Base-by-base conservation (phyloP, 148 eudicot species). In the Rhododendron griersonianum region DNA sequence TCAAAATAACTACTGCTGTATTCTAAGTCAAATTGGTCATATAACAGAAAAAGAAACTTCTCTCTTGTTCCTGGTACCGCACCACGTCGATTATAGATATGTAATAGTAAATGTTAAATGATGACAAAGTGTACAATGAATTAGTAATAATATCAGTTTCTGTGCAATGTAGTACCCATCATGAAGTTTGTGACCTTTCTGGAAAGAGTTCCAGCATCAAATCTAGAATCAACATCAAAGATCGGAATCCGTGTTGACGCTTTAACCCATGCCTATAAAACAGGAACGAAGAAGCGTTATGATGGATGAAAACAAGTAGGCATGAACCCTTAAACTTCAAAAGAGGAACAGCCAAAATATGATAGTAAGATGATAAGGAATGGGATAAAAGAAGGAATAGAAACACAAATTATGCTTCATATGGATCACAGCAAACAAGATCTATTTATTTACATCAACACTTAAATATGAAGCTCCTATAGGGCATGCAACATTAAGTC, bases 231-330 rank as follows among this genome's bases (percentile, higher is more conserved):
- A 86, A 87, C 93, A 69, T 97, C 96, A 86, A 97, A 97, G 61
- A 97, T 92, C 3, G 99, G 98, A 88, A 95, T 91, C 98, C 98
- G 94, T 37, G 92, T 88, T 67, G 99, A 95, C 25, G 95, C 96
- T 91, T 95, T 95, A 79, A 94, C 98, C 96, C 99, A 92, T 89
- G 99, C 98, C 99, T 97, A 48, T 86, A 90, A 87, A 88, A 79
- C 50, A 89, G 79, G 75, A 78, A 80, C 13, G 41, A 25, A 28
- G 9, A 53, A 48, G 19, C 65, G 37, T 37, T 33, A 41, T 39
- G 33, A 30, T 16, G 45, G 86, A 81, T 73, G 25, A 80, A 39
- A 69, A 65, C 3, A 5, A 75, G 35, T 35, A 19, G 57, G 67
- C 11, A n/a, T 18, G 13, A 11, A 59, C 30, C 63, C 63, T 28